A percentile compares a stretch with the other conserved stretches of the same genome.
phyloP scores from a whole-genome alignment of 176 grass and related monocot species.

The Aegilops tauschii region DNA sequence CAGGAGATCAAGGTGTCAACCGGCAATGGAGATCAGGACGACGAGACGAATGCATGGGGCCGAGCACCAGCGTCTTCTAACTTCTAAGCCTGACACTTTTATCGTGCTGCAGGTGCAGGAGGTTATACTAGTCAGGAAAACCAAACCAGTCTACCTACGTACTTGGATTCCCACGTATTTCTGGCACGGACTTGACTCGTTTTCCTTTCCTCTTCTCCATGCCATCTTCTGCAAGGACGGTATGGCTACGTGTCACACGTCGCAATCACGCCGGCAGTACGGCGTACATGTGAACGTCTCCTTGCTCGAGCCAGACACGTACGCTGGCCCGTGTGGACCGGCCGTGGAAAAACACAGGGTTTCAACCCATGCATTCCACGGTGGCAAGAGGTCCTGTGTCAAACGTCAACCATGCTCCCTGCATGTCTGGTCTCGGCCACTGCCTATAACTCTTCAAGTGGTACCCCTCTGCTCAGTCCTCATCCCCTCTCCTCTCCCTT shows the following conservation, averaged over 20 bases:
- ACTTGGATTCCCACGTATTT: too few species aligned
- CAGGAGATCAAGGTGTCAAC: too few species aligned
- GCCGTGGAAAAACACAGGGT: background rate
- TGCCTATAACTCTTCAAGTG: background rate
- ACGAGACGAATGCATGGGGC: too few species aligned
- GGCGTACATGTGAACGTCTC: background rate
- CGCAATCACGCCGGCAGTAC: background rate
- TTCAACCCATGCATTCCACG: background rate
- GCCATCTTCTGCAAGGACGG: too few species aligned
- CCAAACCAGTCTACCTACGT: too few species aligned
- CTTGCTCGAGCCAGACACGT: background rate
- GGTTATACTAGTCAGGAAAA: too few species aligned
- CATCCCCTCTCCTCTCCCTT: background rate
- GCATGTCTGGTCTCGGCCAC: background rate
- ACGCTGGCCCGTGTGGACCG: background rate
- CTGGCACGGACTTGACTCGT: too few species aligned
- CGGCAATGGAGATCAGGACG: too few species aligned
- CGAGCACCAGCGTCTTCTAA: too few species aligned
- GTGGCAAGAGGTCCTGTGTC: background rate
- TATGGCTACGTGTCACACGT: background rate
- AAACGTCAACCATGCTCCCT: background rate
- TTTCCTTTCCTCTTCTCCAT: too few species aligned
- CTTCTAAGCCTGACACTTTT: too few species aligned
- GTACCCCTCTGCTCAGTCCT: background rate
- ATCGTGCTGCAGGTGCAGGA: too few species aligned